Evolutionary conservation across 1,284 basidiomycete genomes (phyloP), one percentile per base, ranked within the genome.

Genomic region (Heterobasidion occidentale): DNA sequence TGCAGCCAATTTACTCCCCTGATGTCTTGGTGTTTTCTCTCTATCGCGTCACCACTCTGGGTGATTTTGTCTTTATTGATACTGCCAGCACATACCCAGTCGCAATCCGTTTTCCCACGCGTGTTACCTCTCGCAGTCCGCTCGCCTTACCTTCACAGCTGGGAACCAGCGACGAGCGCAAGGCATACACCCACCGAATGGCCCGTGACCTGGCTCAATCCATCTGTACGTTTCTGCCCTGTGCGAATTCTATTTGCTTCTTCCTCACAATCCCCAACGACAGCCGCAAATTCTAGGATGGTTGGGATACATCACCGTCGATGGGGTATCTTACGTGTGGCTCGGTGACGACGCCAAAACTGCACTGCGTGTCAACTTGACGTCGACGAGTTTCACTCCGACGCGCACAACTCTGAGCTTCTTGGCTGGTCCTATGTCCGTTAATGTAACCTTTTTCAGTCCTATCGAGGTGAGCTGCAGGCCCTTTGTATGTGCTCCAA

Each of bases 131-230:
- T 72, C 14, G 69, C 71, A 6, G 68, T 71, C 12, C 62, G 69
- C 17, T 69, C 70, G n/a, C 70, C 71, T 7, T 73, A 71, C 54
- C 61, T 73, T 2, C 67, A 63, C 14, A 53, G 61, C 20, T 72
- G 68, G 65, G 46, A 67, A 20, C 20, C 57, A 52, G 60, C 50
- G 51, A 58, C 46, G 11, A 49, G 35, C n/a, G 47, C 46, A n/a
- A 17, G 46, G 27, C 51, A 34, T 45, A 48, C 56, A 35, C 53
- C 57, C 19, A 48, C 46, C 35, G 19, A 36, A 6, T 62, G 60
- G 63, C 58, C 57, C 6, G 50, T 49, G 9, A 58, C 49, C 19
- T 50, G 36, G 14, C 2, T n/a, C 9, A 45, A 36, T 11, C 34
- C 38, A 34, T 44, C 54, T 42, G 60, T 58, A 12, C 45, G 57